Conservation (phyloP, 2,329 filamentous ascomycete genomes). For the Corinectria fuckeliana region DNA sequence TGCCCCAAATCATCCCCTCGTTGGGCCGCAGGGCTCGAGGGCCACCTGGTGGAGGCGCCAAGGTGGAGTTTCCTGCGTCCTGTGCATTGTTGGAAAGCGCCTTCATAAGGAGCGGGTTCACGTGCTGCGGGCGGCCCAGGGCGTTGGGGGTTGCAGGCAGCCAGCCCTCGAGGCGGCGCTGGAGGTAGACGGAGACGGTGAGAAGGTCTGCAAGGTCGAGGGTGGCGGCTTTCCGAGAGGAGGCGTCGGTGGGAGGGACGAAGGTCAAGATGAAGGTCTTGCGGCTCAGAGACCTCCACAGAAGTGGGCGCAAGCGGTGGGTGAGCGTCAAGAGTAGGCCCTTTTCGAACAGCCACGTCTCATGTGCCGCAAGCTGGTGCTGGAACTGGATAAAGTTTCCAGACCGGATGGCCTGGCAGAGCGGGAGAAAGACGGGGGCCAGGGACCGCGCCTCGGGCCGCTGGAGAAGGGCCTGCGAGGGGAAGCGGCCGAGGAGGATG, state of each 20-base stretch:
- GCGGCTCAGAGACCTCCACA: conserved; percentile 84
- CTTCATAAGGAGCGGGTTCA: conserved; percentile 59
- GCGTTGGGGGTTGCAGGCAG: conserved; percentile 46
- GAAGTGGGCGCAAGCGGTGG: conserved; percentile 78
- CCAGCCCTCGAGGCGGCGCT: conserved; percentile 68
- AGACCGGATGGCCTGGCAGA: conserved; percentile 73
- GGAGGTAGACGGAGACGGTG: conserved; percentile 67
- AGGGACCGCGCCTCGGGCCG: conserved; percentile 69
- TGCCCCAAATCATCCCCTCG: conserved; percentile 69
- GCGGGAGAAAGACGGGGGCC: conserved; percentile 70
- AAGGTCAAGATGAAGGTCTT: conserved; percentile 81
- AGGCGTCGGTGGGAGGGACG: conserved; percentile 63
- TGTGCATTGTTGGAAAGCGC: conserved; percentile 56
- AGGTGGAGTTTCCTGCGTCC: conserved; percentile 47
- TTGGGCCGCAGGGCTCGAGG: conserved; percentile 58
- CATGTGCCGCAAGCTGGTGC: conserved; percentile 66
- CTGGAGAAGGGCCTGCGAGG: conserved; percentile 68
- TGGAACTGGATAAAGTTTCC: conserved; percentile 81
- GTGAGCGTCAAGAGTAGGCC: conserved; percentile 78
- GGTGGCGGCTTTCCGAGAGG: conserved; percentile 71
- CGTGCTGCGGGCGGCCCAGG: conserved; percentile 48
- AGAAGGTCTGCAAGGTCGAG: conserved; percentile 75
- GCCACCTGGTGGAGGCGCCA: conserved; percentile 56
- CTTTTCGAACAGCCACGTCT: conserved; percentile 77
- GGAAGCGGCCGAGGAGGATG: conserved; percentile 84